Evolutionary conservation across 148 eudicot species (phyloP).

Genomic region (Heliosperma pusillum): DNA sequence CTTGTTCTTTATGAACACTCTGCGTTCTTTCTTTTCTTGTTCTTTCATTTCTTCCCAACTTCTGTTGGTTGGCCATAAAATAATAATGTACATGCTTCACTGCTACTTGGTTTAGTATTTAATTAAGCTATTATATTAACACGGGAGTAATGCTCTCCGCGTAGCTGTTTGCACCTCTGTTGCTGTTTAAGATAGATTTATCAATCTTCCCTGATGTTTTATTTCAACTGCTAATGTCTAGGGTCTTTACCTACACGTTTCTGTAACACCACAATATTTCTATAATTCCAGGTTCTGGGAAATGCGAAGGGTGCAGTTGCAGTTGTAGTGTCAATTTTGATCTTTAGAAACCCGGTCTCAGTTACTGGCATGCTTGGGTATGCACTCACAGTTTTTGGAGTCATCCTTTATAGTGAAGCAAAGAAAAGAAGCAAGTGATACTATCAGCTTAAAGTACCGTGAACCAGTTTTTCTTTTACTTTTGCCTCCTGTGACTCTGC

Average conservation of each 20-base stretch:
- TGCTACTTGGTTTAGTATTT: background rate
- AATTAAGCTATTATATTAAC: background rate
- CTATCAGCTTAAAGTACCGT: background rate
- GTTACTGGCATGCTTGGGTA: slow-evolving; percentile 89
- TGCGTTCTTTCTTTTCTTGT: too few species aligned
- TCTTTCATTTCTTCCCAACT: too few species aligned
- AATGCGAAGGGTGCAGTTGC: slow-evolving; percentile 96
- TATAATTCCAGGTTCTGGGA: slow-evolving; percentile 64
- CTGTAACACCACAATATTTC: slow-evolving; percentile 3
- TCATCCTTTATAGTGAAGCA: slow-evolving; percentile 78
- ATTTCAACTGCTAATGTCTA: background rate
- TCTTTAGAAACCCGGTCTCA: slow-evolving; percentile 85
- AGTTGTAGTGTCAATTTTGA: slow-evolving; percentile 80
- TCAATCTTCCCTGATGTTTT: background rate
- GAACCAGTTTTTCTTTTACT: slow-evolving; percentile 15
- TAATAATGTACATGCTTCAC: background rate
- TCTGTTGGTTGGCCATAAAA: background rate
- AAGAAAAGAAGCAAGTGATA: slow-evolving; percentile 75
- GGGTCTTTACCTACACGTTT: background rate
- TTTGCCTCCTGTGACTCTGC: slow-evolving; percentile 11
- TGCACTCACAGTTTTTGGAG: slow-evolving; percentile 72
- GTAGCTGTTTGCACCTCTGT: background rate
- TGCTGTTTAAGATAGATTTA: background rate
- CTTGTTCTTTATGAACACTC: too few species aligned
- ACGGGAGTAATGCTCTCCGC: background rate